Percentiles rank a stretch among this genome's conserved stretches.
phyloP scores from a whole-genome alignment of 2,329 filamentous ascomycete genomes.

The Samsoniella hepiali region DNA sequence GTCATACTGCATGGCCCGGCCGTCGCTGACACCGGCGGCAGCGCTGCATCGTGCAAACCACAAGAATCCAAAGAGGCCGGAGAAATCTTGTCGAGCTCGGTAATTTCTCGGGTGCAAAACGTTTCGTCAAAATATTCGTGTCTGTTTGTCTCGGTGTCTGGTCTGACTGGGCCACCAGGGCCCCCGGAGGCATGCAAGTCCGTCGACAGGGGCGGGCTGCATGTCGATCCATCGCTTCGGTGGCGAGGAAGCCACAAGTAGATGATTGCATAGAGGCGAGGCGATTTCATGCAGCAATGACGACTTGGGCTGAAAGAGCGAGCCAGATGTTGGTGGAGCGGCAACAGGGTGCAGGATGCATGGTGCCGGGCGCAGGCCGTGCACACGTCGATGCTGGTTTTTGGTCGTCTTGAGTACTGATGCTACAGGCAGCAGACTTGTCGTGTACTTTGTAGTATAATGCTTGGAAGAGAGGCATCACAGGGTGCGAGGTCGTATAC shows the following conservation, averaged over 20 bases:
- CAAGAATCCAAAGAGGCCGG: neutral
- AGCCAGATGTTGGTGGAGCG: neutral
- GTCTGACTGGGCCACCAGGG: constrained; percentile 9
- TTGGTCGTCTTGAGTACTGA: neutral
- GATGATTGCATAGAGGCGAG: neutral
- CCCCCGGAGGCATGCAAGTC: neutral
- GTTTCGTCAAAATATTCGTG: neutral
- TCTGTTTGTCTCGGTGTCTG: neutral
- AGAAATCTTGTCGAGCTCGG: neutral
- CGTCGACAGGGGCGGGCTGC: neutral
- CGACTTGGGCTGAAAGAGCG: neutral
- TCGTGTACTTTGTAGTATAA: neutral
- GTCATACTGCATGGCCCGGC: constrained; percentile 7
- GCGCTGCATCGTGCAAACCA: neutral
- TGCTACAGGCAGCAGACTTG: neutral
- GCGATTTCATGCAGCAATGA: neutral
- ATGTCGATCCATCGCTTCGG: constrained; percentile 3
- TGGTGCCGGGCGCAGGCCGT: neutral
- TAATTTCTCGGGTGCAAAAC: neutral
- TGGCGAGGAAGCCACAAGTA: neutral
- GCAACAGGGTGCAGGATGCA: neutral
- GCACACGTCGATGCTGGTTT: neutral
- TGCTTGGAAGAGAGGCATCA: neutral
- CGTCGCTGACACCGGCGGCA: neutral
- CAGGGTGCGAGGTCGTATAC: neutral